These are phyloP conservation scores for Trametes sp. DNA, from an alignment of 1,284 basidiomycete genomes.

Conservation along the genomic window DNA sequence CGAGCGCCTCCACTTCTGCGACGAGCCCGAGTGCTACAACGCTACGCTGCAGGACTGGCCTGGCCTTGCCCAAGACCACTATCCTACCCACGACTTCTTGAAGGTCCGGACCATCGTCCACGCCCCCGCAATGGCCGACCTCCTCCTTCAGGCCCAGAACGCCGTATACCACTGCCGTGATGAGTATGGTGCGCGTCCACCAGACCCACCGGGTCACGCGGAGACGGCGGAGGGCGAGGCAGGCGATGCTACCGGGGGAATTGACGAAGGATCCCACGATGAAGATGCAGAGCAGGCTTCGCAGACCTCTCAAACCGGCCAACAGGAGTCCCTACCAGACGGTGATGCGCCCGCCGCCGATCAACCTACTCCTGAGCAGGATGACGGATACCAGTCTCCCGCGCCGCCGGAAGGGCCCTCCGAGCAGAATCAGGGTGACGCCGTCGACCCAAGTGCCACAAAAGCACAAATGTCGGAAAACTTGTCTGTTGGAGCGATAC, in stretches of 20 bases:
- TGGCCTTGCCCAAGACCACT: background rate
- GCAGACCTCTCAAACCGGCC: too few species aligned
- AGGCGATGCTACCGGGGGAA: background rate
- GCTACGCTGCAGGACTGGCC: background rate
- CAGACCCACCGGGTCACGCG: background rate
- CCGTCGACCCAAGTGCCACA: too few species aligned
- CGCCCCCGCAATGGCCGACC: background rate
- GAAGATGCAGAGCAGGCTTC: too few species aligned
- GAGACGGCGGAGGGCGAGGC: background rate
- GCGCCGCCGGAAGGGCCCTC: too few species aligned
- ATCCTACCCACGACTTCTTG: slow-evolving; percentile 18
- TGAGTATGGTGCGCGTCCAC: background rate
- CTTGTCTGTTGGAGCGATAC: too few species aligned
- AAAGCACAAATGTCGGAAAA: too few species aligned
- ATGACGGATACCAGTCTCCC: too few species aligned
- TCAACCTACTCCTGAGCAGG: too few species aligned
- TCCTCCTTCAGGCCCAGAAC: background rate
- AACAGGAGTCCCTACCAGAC: too few species aligned
- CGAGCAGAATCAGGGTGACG: too few species aligned
- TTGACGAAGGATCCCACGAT: background rate
- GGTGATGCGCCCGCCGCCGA: too few species aligned
- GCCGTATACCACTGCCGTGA: background rate
- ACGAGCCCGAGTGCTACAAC: slow-evolving; percentile 13
- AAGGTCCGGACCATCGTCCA: slow-evolving; percentile 22
- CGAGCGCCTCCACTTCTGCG: slow-evolving; percentile 17